Evolutionary conservation across 352 stramenopile species (phyloP).

Genomic region (Globisporangium cylindrosporum): DNA sequence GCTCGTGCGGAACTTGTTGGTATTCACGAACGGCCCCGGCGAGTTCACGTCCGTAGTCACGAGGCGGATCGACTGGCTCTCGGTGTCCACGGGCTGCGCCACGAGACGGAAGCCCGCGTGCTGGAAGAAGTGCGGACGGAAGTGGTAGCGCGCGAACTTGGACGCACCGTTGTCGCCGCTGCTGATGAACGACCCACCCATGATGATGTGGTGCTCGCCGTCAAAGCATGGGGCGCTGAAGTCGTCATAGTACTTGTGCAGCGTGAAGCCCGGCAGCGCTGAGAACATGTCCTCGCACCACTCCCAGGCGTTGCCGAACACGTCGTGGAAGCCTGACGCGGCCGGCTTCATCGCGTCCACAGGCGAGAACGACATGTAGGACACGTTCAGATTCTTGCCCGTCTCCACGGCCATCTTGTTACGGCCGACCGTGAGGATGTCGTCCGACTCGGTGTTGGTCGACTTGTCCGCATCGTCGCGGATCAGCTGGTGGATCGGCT

Average conservation of each 20-base stretch:
- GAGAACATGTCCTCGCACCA: constrained; percentile 96
- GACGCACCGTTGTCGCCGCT: constrained; percentile 93
- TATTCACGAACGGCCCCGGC: constrained; percentile 57
- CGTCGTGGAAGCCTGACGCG: constrained; percentile 88
- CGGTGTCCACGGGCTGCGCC: constrained; percentile 69
- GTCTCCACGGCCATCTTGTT: constrained; percentile 41
- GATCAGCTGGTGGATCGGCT: constrained; percentile 92
- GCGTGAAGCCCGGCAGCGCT: constrained; percentile 89
- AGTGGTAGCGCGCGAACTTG: constrained; percentile 95
- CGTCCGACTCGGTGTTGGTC: constrained; percentile 46
- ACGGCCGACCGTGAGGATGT: constrained; percentile 62
- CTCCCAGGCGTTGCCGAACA: constrained; percentile 96
- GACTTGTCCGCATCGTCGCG: constrained; percentile 61
- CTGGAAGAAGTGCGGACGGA: constrained; percentile 97
- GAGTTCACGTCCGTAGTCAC: constrained; percentile 73
- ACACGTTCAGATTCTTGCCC: constrained; percentile 92
- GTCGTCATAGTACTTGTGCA: constrained; percentile 95
- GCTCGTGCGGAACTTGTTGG: constrained; percentile 59
- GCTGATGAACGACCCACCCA: constrained; percentile 95
- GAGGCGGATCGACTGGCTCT: constrained; percentile 47
- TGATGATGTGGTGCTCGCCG: constrained; percentile 95
- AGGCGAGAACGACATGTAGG: constrained; percentile 88
- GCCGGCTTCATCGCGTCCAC: constrained; percentile 81
- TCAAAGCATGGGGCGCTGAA: constrained; percentile 98
- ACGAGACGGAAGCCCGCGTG: constrained; percentile 95